A percentile compares a stretch with the other conserved stretches of the same genome.
Evolutionary conservation across 306 rosid genomes (phyloP).

Genomic region (Prunus dulcis): DNA sequence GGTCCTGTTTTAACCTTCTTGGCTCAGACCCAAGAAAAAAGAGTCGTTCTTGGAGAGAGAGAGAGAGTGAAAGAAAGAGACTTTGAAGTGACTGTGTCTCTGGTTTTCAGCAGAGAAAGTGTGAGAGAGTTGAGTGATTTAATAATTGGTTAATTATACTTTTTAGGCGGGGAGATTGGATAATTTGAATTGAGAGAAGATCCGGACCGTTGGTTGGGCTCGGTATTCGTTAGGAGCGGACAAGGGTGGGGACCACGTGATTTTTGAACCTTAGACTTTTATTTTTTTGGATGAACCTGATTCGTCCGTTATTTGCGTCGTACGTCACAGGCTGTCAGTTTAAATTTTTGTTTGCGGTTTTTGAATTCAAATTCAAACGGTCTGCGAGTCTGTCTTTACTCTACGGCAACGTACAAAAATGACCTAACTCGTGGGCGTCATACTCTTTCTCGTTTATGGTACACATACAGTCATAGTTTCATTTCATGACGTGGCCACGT

Average conservation of each 20-base stretch:
- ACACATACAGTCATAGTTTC: not conserved
- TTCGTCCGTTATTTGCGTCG: not conserved
- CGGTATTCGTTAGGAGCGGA: constrained; percentile 67
- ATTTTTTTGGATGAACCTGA: not conserved
- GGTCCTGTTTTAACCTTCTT: not conserved
- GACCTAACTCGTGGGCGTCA: not conserved
- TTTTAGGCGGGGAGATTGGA: constrained; percentile 60
- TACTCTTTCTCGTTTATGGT: not conserved
- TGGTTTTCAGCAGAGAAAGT: constrained; percentile 17
- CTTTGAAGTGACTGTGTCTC: not conserved
- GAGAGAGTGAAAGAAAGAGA: constrained; percentile 3
- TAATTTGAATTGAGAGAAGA: constrained; percentile 47
- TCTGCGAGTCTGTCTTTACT: not conserved
- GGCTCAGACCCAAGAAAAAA: constrained; percentile 21
- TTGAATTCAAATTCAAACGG: constrained; percentile 21
- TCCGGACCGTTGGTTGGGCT: constrained; percentile 56
- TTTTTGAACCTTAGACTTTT: not conserved
- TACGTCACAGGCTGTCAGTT: not conserved
- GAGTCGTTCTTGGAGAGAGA: not conserved
- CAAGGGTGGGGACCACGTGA: constrained; percentile 43
- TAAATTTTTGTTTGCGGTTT: not conserved
- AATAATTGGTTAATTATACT: constrained; percentile 29
- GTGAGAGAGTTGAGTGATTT: constrained; percentile 22
- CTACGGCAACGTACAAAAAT: not conserved
- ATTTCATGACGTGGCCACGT: not conserved